phyloP scores from a whole-genome alignment of 768 basidiomycete genomes.

The Cystobasidium ongulense region DNA sequence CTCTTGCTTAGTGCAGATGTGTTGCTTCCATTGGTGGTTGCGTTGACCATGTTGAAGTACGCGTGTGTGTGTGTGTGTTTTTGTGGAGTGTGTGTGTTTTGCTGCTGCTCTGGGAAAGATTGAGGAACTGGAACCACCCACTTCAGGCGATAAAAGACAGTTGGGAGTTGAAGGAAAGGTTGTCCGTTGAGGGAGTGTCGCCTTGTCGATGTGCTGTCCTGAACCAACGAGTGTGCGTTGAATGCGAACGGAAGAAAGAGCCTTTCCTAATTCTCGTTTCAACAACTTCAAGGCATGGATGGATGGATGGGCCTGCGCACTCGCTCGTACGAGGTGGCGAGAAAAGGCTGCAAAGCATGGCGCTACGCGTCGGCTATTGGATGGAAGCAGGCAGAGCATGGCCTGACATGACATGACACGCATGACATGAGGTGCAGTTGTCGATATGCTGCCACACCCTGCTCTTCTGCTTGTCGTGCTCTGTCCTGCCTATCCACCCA shows the following conservation, averaged over 20 bases:
- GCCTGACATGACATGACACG: too few relatives aligned
- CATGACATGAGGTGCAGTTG: too few relatives aligned
- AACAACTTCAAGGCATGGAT: not conserved
- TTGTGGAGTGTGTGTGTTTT: not conserved
- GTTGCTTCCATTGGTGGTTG: not conserved
- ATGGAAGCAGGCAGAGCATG: too few relatives aligned
- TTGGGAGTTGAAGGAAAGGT: not conserved
- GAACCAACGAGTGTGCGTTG: too few relatives aligned
- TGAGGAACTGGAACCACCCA: not conserved
- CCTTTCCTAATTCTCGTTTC: too few relatives aligned
- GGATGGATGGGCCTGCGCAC: not conserved
- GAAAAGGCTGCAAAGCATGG: too few relatives aligned
- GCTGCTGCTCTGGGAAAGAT: not conserved
- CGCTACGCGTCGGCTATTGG: too few relatives aligned
- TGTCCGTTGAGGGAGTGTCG: not conserved
- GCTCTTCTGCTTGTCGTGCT: too few relatives aligned
- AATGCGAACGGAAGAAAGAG: too few relatives aligned
- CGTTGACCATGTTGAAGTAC: conserved; percentile 26
- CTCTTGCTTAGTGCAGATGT: not conserved
- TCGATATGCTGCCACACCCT: too few relatives aligned
- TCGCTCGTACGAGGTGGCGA: not conserved
- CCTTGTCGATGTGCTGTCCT: too few relatives aligned
- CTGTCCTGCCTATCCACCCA: too few relatives aligned
- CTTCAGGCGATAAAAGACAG: not conserved
- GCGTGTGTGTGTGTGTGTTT: not conserved